phyloP scores from a whole-genome alignment of 1,284 basidiomycete genomes.

The Fomitopsis betulina region DNA sequence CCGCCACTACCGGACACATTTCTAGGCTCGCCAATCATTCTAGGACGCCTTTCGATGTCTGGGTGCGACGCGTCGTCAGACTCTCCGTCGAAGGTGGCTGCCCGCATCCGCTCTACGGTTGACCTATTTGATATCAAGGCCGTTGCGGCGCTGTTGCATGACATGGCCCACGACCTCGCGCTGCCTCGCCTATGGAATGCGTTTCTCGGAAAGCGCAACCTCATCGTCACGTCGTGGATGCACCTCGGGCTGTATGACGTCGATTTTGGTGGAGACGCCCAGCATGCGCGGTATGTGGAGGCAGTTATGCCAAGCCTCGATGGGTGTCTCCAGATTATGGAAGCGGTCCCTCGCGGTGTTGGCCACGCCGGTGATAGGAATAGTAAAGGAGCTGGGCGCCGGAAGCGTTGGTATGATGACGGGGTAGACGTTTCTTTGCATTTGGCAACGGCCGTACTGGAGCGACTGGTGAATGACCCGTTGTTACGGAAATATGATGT shows the following conservation, averaged over 20 bases:
- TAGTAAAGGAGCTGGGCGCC: not conserved
- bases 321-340: conserved; percentile 37
- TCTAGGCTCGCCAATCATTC: conserved; percentile 34
- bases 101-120: conserved; percentile 28
- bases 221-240: conserved; percentile 38
- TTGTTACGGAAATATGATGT: conserved; percentile 1
- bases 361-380: not conserved
- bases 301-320: conserved; percentile 35
- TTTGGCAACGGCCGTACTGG: conserved; percentile 1
- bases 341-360: conserved; percentile 14
- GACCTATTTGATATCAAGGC: conserved; percentile 21
- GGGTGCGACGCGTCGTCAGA: conserved; percentile 7
- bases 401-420: conserved; percentile 12
- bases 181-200: conserved; percentile 30
- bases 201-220: conserved; percentile 34
- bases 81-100: conserved; percentile 18
- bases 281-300: conserved; percentile 26
- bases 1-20: conserved; percentile 22
- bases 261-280: conserved; percentile 30
- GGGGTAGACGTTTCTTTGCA: conserved; percentile 14
- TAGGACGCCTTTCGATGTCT: conserved; percentile 19
- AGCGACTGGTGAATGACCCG: conserved; percentile 8
- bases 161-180: conserved; percentile 32
- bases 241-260: conserved; percentile 32
- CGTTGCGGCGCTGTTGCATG: conserved; percentile 33